phyloP scores from a whole-genome alignment of 2,329 filamentous ascomycete species.

The Alternaria hordeiaustralica region DNA sequence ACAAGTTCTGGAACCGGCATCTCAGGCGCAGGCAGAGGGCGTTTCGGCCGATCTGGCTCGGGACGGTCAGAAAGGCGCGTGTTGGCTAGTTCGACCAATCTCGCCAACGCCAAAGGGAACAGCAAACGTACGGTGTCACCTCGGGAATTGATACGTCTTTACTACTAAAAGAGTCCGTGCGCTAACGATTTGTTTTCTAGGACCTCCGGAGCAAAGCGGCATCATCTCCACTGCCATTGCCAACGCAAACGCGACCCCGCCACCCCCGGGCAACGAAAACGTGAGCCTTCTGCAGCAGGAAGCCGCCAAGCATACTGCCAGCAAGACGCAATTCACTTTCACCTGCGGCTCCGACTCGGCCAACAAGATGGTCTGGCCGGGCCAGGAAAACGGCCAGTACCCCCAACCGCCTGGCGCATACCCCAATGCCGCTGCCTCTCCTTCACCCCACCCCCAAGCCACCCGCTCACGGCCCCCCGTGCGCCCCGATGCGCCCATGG shows the following conservation, averaged over 20 bases:
- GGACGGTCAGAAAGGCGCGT: constrained; percentile 53
- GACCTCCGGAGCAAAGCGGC: constrained; percentile 64
- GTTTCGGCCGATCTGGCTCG: constrained; percentile 70
- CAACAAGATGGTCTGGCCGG: constrained; percentile 78
- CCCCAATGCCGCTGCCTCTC: constrained; percentile 28
- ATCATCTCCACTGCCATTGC: constrained; percentile 94
- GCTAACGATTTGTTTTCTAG: constrained; percentile 48
- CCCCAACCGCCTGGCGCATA: constrained; percentile 49
- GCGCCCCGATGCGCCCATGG: constrained; percentile 46
- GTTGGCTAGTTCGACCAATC: constrained; percentile 51
- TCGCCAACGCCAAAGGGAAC: constrained; percentile 53
- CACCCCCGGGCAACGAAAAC: constrained; percentile 71
- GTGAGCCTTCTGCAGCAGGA: constrained; percentile 78
- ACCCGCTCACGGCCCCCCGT: constrained; percentile 39
- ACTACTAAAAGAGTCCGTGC: constrained; percentile 35
- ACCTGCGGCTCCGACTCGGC: constrained; percentile 91
- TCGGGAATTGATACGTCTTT: constrained; percentile 33
- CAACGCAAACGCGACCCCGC: constrained; percentile 68
- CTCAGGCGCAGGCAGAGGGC: constrained; percentile 83
- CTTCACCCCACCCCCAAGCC: constrained; percentile 25
- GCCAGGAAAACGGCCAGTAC: constrained; percentile 57
- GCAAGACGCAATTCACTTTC: constrained; percentile 93
- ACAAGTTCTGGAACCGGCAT: constrained; percentile 67
- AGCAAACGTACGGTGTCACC: constrained; percentile 47
- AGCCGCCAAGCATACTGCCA: constrained; percentile 66